A percentile compares a stretch with the other conserved stretches of the same genome.
phyloP scores from a whole-genome alignment of 768 basidiomycete genomes.

The Termitomyces bulborhizus region DNA sequence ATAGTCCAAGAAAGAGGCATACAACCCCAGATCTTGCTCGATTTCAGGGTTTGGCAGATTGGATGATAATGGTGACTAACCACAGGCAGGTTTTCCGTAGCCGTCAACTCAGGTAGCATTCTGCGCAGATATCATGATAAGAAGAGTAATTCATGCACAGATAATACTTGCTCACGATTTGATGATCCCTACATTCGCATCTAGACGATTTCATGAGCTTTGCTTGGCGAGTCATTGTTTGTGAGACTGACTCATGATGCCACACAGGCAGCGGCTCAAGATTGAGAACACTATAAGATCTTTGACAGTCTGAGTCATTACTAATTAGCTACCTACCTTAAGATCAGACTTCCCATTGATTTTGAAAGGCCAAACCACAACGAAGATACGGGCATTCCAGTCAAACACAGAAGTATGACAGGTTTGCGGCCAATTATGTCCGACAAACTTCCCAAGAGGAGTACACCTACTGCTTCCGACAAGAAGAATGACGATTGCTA shows the following conservation, averaged over 20 bases:
- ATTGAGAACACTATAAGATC: not conserved
- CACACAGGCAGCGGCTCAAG: conserved; percentile 1
- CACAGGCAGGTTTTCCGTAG: not conserved
- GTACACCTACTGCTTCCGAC: conserved; percentile 65
- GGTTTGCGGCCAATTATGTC: conserved; percentile 73
- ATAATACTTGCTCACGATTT: conserved; percentile 32
- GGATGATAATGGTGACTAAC: not conserved
- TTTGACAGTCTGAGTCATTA: not conserved
- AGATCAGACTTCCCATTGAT: conserved; percentile 57
- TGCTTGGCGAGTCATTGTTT: not conserved
- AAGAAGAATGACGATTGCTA: conserved; percentile 77
- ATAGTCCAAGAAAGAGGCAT: conserved; percentile 1
- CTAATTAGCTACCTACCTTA: conserved; percentile 29
- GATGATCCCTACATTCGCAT: conserved; percentile 60
- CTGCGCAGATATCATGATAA: not conserved
- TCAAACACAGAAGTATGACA: conserved; percentile 59
- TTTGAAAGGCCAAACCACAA: conserved; percentile 68
- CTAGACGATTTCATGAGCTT: conserved; percentile 16
- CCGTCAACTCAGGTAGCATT: conserved; percentile 1
- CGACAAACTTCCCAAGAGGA: conserved; percentile 70
- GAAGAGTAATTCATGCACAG: not conserved
- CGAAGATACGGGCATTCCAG: conserved; percentile 64
- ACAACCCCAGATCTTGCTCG: not conserved
- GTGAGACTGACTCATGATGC: conserved; percentile 35
- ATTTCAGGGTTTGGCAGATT: not conserved